These are phyloP conservation scores for Botryotinia convoluta DNA, from an alignment of 2,329 filamentous ascomycete genomes.

Conservation along the genomic window DNA sequence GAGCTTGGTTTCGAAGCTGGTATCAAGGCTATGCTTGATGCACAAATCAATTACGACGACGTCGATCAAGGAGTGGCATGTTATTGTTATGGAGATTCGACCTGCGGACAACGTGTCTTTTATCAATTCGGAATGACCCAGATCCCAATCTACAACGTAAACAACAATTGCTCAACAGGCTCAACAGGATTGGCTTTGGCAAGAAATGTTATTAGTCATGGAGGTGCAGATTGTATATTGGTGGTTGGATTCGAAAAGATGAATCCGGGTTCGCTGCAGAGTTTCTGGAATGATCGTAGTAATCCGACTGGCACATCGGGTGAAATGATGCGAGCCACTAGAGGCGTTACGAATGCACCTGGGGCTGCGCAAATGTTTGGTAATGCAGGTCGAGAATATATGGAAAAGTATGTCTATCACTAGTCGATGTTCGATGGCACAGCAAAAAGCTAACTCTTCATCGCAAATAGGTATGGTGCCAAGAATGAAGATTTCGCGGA, in stretches of 20 bases:
- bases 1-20: conserved; percentile 92
- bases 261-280: conserved; percentile 84
- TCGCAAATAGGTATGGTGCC: conserved; percentile 53
- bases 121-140: conserved; percentile 98
- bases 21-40: conserved; percentile 55
- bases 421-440: background rate
- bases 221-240: conserved; percentile 81
- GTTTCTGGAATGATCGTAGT: conserved; percentile 79
- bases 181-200: conserved; percentile 85
- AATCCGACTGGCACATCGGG: conserved; percentile 72
- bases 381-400: conserved; percentile 90
- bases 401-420: conserved; percentile 67
- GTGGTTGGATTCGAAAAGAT: conserved; percentile 99
- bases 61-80: conserved; percentile 95
- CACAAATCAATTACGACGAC: conserved; percentile 93
- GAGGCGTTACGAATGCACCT: conserved; percentile 78
- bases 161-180: conserved; percentile 98
- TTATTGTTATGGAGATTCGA: conserved; percentile 96
- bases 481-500: conserved; percentile 85
- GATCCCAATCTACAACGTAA: conserved; percentile 96
- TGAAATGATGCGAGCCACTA: conserved; percentile 78
- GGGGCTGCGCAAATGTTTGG: conserved; percentile 92
- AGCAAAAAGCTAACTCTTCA: background rate
- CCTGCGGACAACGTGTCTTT: conserved; percentile 93
- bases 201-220: conserved; percentile 73